These are phyloP conservation scores for Botrytis fabae DNA, from an alignment of 2,329 filamentous ascomycete genomes.

Conservation along the genomic window DNA sequence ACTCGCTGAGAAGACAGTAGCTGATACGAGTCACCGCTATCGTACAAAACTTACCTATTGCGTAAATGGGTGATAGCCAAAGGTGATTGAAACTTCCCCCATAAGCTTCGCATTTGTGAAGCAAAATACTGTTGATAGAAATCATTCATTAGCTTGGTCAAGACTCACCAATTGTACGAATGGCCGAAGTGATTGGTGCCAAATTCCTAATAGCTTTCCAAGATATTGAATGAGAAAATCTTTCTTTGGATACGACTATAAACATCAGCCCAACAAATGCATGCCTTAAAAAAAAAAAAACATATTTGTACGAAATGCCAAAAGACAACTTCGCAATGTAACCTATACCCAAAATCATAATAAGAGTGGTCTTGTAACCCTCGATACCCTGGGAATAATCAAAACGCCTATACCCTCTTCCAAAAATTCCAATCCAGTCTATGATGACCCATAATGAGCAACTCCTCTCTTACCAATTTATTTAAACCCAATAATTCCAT, in stretches of 20 bases:
- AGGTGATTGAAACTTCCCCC: not conserved
- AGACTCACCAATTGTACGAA: not conserved
- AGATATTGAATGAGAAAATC: conserved; percentile 1
- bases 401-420: conserved; percentile 16
- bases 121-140: not conserved
- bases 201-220: not conserved
- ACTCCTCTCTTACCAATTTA: conserved; percentile 16
- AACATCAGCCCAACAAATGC: conserved; percentile 23
- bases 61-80: too few species aligned
- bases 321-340: conserved; percentile 7
- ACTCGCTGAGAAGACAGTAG: not conserved
- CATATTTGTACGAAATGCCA: not conserved
- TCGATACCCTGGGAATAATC: conserved; percentile 17
- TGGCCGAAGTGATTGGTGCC: not conserved
- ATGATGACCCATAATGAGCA: conserved; percentile 9
- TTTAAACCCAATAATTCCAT: not conserved
- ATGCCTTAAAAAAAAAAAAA: not conserved
- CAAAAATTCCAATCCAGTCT: conserved; percentile 18
- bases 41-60: conserved; percentile 4
- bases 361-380: conserved; percentile 12
- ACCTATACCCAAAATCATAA: conserved; percentile 21
- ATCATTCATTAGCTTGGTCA: not conserved
- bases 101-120: not conserved
- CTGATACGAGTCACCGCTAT: conserved; percentile 1
- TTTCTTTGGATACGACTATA: conserved; percentile 20